Percentiles rank a stretch among this genome's conserved stretches.
These are phyloP conservation scores for Ophiocordyceps camponoti-leonardi DNA, from an alignment of 2,329 filamentous ascomycete species.

Conservation along the genomic window DNA sequence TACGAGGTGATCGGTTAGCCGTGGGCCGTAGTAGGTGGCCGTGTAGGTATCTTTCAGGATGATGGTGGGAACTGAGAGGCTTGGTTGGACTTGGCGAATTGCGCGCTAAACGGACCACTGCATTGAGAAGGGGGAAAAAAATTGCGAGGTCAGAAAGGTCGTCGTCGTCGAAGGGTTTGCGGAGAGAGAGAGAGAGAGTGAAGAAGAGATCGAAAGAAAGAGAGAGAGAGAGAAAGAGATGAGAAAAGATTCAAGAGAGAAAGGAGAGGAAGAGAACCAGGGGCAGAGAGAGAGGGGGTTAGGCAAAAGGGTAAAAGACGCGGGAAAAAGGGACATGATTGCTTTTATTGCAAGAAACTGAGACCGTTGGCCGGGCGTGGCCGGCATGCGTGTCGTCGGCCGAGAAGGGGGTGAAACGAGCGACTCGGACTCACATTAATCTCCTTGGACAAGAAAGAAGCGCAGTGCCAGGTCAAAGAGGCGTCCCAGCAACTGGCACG, in stretches of 20 bases:
- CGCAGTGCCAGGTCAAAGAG: neutral
- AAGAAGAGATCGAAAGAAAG: neutral
- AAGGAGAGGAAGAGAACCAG: too few species aligned
- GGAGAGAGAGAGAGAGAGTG: slow-evolving; percentile 1
- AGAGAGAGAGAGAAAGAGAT: slow-evolving; percentile 1
- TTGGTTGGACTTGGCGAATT: neutral
- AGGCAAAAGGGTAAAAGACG: too few species aligned
- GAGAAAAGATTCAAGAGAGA: neutral
- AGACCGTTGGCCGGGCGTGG: slow-evolving; percentile 11
- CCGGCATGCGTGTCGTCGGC: slow-evolving; percentile 10
- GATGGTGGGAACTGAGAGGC: neutral
- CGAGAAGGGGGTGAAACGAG: slow-evolving; percentile 10
- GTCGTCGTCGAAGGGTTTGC: too few species aligned
- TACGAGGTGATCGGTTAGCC: slow-evolving; percentile 1
- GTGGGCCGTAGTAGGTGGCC: neutral
- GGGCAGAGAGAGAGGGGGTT: too few species aligned
- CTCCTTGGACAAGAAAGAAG: slow-evolving; percentile 5
- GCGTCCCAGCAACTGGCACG: neutral
- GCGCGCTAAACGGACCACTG: slow-evolving; percentile 10
- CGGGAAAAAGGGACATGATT: too few species aligned
- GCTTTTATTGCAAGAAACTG: too few species aligned
- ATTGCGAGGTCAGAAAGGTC: neutral
- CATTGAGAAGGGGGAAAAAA: slow-evolving; percentile 6
- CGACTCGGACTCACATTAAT: slow-evolving; percentile 17
- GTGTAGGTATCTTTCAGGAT: too few species aligned